phyloP scores from a whole-genome alignment of 495 filamentous ascomycete genomes.

The Friedmanniomyces endolithicus region DNA sequence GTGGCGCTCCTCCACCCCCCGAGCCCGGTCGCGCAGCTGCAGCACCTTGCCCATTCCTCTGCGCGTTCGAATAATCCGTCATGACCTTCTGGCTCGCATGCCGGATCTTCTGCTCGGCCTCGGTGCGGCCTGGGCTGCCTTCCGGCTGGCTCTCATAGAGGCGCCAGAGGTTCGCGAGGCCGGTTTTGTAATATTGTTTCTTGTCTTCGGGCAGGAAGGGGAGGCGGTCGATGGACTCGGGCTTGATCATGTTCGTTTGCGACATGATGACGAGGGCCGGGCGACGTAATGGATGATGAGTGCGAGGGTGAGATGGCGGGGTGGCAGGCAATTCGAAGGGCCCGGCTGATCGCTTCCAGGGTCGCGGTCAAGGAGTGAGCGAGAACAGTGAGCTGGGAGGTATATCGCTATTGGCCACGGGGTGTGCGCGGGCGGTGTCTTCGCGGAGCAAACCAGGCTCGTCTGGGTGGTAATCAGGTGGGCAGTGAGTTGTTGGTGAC shows the following conservation, averaged over 20 bases:
- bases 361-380: too few relatives aligned
- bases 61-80: neutral
- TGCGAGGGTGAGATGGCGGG: too few relatives aligned
- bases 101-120: constrained; percentile 20
- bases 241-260: constrained; percentile 4
- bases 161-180: constrained; percentile 22
- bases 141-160: constrained; percentile 13
- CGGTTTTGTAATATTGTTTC: constrained; percentile 21
- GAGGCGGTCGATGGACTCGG: constrained; percentile 18
- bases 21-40: neutral
- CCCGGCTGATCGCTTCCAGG: too few relatives aligned
- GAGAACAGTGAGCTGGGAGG: too few relatives aligned
- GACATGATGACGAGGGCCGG: neutral
- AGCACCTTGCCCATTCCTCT: neutral
- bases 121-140: constrained; percentile 13
- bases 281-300: neutral
- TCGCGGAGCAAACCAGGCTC: too few relatives aligned
- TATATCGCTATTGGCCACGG: too few relatives aligned
- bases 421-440: too few relatives aligned
- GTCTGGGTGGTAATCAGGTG: too few relatives aligned
- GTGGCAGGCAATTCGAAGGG: too few relatives aligned
- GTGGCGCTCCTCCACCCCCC: too few relatives aligned
- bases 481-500: neutral
- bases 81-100: constrained; percentile 6
- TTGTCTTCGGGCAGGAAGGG: constrained; percentile 18